phyloP scores from a whole-genome alignment of 1,139 yeast species.

The Magnusiomyces fungicola region DNA sequence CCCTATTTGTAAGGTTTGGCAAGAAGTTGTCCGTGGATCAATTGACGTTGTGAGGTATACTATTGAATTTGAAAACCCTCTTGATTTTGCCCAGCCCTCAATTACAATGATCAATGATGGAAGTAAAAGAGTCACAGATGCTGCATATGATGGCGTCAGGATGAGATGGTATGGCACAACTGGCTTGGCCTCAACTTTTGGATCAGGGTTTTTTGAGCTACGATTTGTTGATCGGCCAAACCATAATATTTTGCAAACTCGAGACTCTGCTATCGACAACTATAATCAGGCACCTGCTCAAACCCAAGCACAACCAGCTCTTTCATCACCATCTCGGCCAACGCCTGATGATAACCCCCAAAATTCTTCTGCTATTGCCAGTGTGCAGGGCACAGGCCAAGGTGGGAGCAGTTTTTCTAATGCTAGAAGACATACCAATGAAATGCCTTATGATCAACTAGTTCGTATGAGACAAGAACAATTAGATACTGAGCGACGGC shows the following conservation, averaged over 20 bases:
- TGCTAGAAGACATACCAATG: too few species aligned
- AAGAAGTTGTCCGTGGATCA: conserved; percentile 6
- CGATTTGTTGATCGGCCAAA: conserved; percentile 13
- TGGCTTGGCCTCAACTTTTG: conserved; percentile 21
- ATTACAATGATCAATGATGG: conserved; percentile 18
- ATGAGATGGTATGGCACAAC: conserved; percentile 21
- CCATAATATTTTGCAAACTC: too few species aligned
- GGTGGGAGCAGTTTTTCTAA: too few species aligned
- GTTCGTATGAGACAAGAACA: background rate
- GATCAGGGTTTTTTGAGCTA: conserved; percentile 19
- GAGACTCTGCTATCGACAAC: background rate
- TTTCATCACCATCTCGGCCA: background rate
- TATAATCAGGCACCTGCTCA: background rate
- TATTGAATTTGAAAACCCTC: conserved; percentile 10
- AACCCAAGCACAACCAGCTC: background rate
- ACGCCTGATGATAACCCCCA: too few species aligned
- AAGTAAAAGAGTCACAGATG: conserved; percentile 15
- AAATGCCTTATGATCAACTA: background rate
- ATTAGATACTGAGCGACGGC: background rate
- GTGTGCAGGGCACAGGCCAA: too few species aligned
- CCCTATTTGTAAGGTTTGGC: conserved; percentile 15
- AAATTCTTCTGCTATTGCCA: too few species aligned
- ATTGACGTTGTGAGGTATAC: conserved; percentile 11
- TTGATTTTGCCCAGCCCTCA: conserved; percentile 11
- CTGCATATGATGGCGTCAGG: conserved; percentile 15